Conservation (phyloP, 805 yeast genomes). For the Candida insectorum region DNA sequence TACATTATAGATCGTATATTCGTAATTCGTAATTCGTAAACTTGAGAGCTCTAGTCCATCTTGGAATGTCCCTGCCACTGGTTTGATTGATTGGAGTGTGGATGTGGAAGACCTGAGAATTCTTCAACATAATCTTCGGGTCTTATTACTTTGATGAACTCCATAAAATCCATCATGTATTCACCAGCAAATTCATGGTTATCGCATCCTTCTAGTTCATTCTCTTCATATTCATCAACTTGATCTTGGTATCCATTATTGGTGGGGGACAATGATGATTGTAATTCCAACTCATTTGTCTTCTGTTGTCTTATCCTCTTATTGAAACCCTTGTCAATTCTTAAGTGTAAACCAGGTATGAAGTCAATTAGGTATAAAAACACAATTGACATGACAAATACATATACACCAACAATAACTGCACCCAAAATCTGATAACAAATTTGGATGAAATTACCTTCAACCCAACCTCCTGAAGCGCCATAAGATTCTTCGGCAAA, state of each 20-base stretch:
- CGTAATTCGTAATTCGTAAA: constrained; percentile 3
- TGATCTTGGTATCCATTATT: constrained; percentile 3
- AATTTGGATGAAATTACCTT: constrained; percentile 37
- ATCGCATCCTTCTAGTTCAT: constrained; percentile 37
- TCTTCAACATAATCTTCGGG: constrained; percentile 33
- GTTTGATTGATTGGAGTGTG: too few relatives aligned
- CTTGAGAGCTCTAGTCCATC: constrained; percentile 1
- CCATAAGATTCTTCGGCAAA: constrained; percentile 31
- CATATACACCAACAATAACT: constrained; percentile 32
- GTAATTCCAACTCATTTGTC: constrained; percentile 8
- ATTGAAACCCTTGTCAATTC: constrained; percentile 40
- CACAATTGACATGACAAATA: constrained; percentile 27
- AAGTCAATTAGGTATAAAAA: constrained; percentile 34
- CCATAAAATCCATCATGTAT: constrained; percentile 38
- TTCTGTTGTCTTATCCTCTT: constrained; percentile 20
- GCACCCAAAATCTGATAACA: constrained; percentile 39
- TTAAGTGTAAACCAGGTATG: constrained; percentile 39
- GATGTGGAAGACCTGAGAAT: not conserved
- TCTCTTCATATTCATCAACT: constrained; percentile 16
- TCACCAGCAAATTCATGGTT: constrained; percentile 39
- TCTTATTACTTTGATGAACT: constrained; percentile 31
- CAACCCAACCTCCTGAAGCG: constrained; percentile 40
- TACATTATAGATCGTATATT: constrained; percentile 1
- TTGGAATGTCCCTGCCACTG: too few relatives aligned
- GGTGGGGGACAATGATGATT: constrained; percentile 14